Evolutionary conservation across 805 yeast genomes (phyloP), one percentile per base, ranked within the genome.

Genomic region (Grigorovia jiainica): DNA sequence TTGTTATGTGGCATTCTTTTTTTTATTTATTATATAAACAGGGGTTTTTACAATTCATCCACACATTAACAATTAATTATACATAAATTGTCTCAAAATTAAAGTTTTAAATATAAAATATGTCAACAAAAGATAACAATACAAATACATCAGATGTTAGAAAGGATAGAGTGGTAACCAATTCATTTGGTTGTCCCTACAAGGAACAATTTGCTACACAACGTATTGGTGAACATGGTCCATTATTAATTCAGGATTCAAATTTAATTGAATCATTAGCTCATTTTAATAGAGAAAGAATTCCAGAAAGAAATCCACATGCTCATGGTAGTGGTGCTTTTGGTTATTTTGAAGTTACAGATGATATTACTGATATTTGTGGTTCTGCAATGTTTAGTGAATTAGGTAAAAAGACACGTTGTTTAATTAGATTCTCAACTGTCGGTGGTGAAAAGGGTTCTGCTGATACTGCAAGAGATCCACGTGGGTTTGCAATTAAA

Each of bases 321-420:
- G 95, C 95, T 42, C 86, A 86, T 61, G 95, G 95, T 52, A 82
- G 89, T 11, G 95, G 95, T 58, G 95, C 95, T 8, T 84, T 71
- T 60, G 95, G 95, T 50, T 74, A 71, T 50, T 87, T 87, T 60
- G 94, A 83, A 63, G 89, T 82, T 40, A 86, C 95, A 10, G 90
- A 86, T 52, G 94, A 85, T 54, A 78, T 85, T 55, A 67, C 85
- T 8, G 90, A 83, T 59, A 55, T 83, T 37, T 76, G 82, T 57
- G 69, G 73, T 20, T 78, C 92, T 39, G 76, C 76, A 43, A 83
- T 87, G 67, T 73, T 87, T 52, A 73, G 75, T 49, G 67, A 74
- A 36, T 71, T 82, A 43, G 96, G 96, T 52, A 85, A 85, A 68
- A 82, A 78, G 65, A 84, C 95, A 29, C 76, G 74, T 58, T 72